phyloP scores from a whole-genome alignment of 1,284 basidiomycete species.

The Cerioporus squamosus region DNA sequence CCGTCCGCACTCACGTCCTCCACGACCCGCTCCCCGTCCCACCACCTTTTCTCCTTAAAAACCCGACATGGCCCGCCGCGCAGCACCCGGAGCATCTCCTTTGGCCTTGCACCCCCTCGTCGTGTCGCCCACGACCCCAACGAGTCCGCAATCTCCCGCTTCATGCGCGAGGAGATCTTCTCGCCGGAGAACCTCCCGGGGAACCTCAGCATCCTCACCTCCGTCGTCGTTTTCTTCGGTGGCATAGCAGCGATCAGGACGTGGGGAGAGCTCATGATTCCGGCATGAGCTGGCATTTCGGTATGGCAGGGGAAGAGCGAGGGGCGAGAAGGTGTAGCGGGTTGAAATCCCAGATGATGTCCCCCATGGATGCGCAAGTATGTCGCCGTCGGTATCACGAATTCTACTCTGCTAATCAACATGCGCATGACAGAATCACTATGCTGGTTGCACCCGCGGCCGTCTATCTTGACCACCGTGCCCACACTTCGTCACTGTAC shows the following conservation, averaged over 20 bases:
- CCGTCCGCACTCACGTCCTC: background rate
- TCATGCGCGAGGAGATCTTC: slow-evolving; percentile 68
- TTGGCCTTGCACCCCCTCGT: slow-evolving; percentile 40
- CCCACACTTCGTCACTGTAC: background rate
- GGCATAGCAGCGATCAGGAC: slow-evolving; percentile 67
- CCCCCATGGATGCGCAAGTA: background rate
- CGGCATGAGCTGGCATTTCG: slow-evolving; percentile 44
- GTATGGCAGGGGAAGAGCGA: background rate
- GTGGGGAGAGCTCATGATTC: slow-evolving; percentile 78
- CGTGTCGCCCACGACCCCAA: slow-evolving; percentile 51
- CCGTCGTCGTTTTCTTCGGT: slow-evolving; percentile 65
- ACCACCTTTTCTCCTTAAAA: background rate
- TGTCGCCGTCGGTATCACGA: too few relatives aligned
- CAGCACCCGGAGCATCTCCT: slow-evolving; percentile 59
- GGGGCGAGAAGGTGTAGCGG: background rate
- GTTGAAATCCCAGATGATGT: background rate
- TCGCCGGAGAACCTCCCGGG: slow-evolving; percentile 74
- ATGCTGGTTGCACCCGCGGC: background rate
- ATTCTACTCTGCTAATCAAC: background rate
- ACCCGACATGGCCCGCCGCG: slow-evolving; percentile 67
- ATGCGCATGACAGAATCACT: background rate
- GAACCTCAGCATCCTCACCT: slow-evolving; percentile 70
- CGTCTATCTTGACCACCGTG: background rate
- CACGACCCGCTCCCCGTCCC: background rate
- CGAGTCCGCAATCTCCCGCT: slow-evolving; percentile 61